phyloP scores from a whole-genome alignment of 495 filamentous ascomycete species.

The Talaromyces wortmannii region DNA sequence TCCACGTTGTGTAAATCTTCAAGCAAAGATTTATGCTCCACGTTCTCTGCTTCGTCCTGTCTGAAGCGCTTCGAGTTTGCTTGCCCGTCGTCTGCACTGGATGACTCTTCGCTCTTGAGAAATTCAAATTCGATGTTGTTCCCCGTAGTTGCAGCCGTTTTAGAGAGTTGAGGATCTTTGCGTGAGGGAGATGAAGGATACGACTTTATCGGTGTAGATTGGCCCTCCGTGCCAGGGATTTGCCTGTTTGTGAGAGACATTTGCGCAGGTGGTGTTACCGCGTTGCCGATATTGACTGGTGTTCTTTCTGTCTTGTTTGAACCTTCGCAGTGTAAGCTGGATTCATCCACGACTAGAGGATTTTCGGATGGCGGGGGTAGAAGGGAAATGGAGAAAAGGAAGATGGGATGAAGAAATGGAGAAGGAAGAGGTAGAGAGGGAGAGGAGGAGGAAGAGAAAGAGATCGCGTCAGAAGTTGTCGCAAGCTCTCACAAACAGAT shows the following conservation, averaged over 20 bases:
- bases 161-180: not conserved
- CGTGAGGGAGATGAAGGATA: not conserved
- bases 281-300: slow-evolving; percentile 3
- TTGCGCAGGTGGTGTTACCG: not conserved
- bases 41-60: slow-evolving; percentile 15
- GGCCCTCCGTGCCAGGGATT: no score
- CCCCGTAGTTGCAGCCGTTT: not conserved
- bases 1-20: slow-evolving; percentile 69
- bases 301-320: no score
- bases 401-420: slow-evolving; percentile 11
- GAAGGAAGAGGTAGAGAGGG: no score
- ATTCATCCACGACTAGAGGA: no score
- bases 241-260: not conserved
- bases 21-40: slow-evolving; percentile 36
- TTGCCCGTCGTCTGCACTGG: slow-evolving; percentile 14
- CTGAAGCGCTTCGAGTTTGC: slow-evolving; percentile 22
- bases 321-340: no score
- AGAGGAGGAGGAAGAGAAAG: slow-evolving; percentile 4
- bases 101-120: not conserved
- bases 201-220: not conserved
- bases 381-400: slow-evolving; percentile 9
- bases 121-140: slow-evolving; percentile 4
- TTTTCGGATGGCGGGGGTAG: slow-evolving; percentile 1
- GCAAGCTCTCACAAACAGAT: not conserved
- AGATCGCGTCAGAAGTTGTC: not conserved